Evolutionary conservation across 2,329 filamentous ascomycete species (phyloP), one percentile per base, ranked within the genome.

Genomic region (Aspergillus sp.): DNA sequence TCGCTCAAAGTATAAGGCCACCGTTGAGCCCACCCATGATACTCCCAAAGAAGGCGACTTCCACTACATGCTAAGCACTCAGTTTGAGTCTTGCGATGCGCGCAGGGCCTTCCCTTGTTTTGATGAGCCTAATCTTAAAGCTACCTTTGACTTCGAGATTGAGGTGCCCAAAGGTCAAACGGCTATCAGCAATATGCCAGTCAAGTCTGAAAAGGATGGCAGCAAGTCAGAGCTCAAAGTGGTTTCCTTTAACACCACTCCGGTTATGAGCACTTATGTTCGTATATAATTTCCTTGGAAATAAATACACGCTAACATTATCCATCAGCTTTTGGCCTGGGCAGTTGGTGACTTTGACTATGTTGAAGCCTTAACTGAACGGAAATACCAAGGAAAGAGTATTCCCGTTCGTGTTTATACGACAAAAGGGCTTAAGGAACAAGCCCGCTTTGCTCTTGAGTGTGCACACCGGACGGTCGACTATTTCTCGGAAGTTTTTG

Each of bases 281-380:
- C 68, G 76, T 73, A 60, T 25, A 17, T 35, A 49, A 23, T 9
- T 35, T n/a, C 14, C 43, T n/a, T 35, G 6, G 15, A 50, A 15
- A 7, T 9, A 8, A 21, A 33, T 17, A 41, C 5, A 19, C 6
- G 47, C 87, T 67, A 71, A 84, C 86, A 41, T n/a, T 41, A 3
- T 52, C 14, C 25, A 84, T 23, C 89, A 96, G 76, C 85, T 97
- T 31, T 81, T 96, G 25, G 92, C 93, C 21, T 97, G 95, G 95
- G 93, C 93, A 21, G 85, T 97, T 61, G 95, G 95, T 58, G 93
- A 99, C 74, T 98, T 99, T 63, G 93, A 98, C 76, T 96, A 96
- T 68, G 87, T 98, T 55, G 95, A 99, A 78, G 90, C 89, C 53
- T 90, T 90, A 71, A 99, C 95, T 3, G 84, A 91, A 70, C 88